phyloP scores from a whole-genome alignment of 2,329 filamentous ascomycete genomes.

The Venturia pyrina region DNA sequence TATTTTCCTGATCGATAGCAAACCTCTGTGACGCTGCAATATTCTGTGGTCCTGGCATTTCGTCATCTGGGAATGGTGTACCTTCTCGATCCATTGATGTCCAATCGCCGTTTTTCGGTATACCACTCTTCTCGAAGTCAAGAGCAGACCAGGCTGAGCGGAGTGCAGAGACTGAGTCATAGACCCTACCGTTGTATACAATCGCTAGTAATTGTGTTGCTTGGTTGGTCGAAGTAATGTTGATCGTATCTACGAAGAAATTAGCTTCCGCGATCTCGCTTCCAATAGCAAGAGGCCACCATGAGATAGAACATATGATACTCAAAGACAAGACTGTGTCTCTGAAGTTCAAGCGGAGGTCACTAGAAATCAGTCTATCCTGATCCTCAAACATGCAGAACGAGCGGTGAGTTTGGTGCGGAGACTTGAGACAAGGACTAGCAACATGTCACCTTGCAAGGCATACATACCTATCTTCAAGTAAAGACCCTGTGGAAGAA shows the following conservation, averaged over 20 bases:
- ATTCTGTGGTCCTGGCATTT: constrained; percentile 30
- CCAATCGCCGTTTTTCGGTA: constrained; percentile 24
- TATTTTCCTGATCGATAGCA: constrained; percentile 33
- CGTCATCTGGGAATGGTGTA: constrained; percentile 36
- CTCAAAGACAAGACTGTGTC: no score
- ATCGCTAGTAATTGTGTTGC: constrained; percentile 18
- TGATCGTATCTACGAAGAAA: constrained; percentile 33
- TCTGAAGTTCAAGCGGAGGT: no score
- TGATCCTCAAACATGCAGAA: neutral
- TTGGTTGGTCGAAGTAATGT: neutral
- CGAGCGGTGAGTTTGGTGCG: no score
- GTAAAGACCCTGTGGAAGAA: neutral
- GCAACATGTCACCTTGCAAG: neutral
- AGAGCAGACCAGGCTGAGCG: constrained; percentile 27
- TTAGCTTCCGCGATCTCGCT: constrained; percentile 34
- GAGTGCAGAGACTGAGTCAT: constrained; percentile 25
- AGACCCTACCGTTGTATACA: constrained; percentile 33
- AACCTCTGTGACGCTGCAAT: constrained; percentile 26
- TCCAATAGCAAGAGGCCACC: constrained; percentile 14
- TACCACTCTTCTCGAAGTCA: constrained; percentile 19
- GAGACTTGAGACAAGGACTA: no score
- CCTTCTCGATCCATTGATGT: constrained; percentile 26
- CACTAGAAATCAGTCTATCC: no score
- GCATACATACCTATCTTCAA: constrained; percentile 25
- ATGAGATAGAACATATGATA: neutral